These are phyloP conservation scores for Magnaporthiopsis rhizophila DNA, from an alignment of 2,329 filamentous ascomycete genomes.

Conservation along the genomic window DNA sequence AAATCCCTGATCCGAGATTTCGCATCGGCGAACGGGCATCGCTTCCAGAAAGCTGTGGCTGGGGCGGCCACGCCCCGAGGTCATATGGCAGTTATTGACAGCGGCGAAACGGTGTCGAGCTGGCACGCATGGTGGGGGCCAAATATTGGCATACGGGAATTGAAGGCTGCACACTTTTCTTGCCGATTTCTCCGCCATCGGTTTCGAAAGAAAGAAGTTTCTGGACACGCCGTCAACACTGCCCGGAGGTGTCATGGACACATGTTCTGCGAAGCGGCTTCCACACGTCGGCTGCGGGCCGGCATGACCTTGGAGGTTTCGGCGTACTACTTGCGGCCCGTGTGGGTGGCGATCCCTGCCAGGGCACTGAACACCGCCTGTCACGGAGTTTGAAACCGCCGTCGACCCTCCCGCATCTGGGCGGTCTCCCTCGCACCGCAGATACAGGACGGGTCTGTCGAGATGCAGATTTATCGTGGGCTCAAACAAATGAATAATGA, in stretches of 20 bases:
- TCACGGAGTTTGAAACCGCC: background rate
- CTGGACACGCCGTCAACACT: constrained; percentile 47
- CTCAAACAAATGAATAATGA: constrained; percentile 65
- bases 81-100: constrained; percentile 14
- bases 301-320: background rate
- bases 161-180: constrained; percentile 19
- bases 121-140: constrained; percentile 69
- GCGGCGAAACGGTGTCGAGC: constrained; percentile 44
- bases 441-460: constrained; percentile 61
- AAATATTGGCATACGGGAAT: constrained; percentile 49
- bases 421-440: constrained; percentile 33
- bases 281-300: background rate
- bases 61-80: background rate
- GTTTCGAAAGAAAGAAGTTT: constrained; percentile 58
- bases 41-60: constrained; percentile 11
- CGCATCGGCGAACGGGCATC: constrained; percentile 30
- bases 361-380: background rate
- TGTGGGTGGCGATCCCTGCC: background rate
- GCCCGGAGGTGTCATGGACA: constrained; percentile 38
- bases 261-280: constrained; percentile 40
- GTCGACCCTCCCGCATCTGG: constrained; percentile 5
- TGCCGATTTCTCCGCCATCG: constrained; percentile 30
- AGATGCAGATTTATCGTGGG: constrained; percentile 64
- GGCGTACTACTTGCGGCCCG: background rate
- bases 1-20: constrained; percentile 65